Evolutionary conservation across 176 grass and related monocot genomes (phyloP).

Genomic region (Canna indica): DNA sequence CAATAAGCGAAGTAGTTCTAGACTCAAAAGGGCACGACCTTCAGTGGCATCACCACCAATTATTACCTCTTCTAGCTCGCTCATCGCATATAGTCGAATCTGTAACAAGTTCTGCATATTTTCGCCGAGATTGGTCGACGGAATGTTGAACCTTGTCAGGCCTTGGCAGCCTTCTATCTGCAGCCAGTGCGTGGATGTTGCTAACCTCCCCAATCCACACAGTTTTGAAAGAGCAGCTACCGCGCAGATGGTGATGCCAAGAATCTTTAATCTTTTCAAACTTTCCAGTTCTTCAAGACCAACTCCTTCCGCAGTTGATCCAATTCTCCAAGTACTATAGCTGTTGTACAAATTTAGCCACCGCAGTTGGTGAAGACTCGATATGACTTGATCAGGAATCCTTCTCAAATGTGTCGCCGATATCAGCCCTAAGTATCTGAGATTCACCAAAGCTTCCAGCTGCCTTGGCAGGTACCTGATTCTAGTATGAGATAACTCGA

Average conservation of each 20-base stretch:
- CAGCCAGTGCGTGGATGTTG: neutral
- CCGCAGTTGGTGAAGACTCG: neutral
- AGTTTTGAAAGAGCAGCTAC: neutral
- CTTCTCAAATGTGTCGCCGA: neutral
- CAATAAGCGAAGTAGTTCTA: neutral
- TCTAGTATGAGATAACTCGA: constrained; percentile 66
- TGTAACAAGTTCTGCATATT: neutral
- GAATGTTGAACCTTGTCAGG: neutral
- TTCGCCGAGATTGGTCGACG: neutral
- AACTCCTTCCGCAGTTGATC: neutral
- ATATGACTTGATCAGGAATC: neutral
- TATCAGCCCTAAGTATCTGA: constrained; percentile 11
- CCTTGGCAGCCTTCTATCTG: neutral
- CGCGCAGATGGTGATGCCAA: neutral
- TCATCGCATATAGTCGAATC: neutral
- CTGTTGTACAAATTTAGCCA: neutral
- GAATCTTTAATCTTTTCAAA: neutral
- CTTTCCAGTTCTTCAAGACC: neutral
- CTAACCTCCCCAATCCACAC: neutral
- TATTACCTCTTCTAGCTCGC: neutral
- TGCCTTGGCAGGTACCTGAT: constrained; percentile 51
- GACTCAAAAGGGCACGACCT: neutral
- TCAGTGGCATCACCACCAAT: neutral
- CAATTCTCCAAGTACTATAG: neutral
- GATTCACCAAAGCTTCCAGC: constrained; percentile 44